Percentiles rank a stretch among this genome's conserved stretches.
Conservation (phyloP, 2,329 filamentous ascomycete genomes). For the Pestalotiopsis sp. region DNA sequence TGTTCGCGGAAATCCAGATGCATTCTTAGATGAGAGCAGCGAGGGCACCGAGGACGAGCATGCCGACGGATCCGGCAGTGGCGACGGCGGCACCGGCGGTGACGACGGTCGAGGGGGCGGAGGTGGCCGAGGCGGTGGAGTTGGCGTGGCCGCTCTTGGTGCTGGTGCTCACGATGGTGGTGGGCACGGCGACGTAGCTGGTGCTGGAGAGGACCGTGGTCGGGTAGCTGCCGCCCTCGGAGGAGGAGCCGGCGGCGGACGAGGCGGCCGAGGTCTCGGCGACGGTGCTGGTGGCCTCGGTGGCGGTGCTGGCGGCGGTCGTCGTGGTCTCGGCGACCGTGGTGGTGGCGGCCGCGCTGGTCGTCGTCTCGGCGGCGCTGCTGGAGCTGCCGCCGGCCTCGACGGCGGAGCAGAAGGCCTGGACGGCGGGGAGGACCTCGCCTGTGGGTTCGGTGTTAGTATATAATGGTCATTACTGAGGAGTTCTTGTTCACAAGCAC, state of each 20-base stretch:
- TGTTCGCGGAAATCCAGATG: not conserved
- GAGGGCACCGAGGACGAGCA: conserved; percentile 13
- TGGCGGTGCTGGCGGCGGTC: not conserved
- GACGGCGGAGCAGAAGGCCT: conserved; percentile 24
- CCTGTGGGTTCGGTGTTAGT: not conserved
- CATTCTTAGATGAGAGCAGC: conserved; percentile 1
- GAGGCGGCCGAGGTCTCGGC: not conserved
- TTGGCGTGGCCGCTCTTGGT: conserved; percentile 10
- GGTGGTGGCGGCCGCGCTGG: conserved; percentile 7
- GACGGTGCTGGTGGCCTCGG: not conserved
- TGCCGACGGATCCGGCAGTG: conserved; percentile 6
- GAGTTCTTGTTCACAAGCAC: too few relatives aligned
- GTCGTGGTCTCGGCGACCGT: conserved; percentile 4
- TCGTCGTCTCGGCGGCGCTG: not conserved
- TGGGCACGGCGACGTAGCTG: conserved; percentile 1
- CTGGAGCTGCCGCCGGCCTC: conserved; percentile 16
- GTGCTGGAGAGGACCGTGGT: not conserved
- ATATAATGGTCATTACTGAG: too few relatives aligned
- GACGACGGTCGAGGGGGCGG: conserved; percentile 2
- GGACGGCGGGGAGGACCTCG: conserved; percentile 26
- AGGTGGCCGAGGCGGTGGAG: conserved; percentile 4
- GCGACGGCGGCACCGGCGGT: conserved; percentile 12
- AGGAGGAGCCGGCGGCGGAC: not conserved
- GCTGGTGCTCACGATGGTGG: conserved; percentile 19
- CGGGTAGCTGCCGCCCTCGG: not conserved